Conservation (phyloP, 169 alveolate genomes). For the Plasmodium cynomolgi region DNA sequence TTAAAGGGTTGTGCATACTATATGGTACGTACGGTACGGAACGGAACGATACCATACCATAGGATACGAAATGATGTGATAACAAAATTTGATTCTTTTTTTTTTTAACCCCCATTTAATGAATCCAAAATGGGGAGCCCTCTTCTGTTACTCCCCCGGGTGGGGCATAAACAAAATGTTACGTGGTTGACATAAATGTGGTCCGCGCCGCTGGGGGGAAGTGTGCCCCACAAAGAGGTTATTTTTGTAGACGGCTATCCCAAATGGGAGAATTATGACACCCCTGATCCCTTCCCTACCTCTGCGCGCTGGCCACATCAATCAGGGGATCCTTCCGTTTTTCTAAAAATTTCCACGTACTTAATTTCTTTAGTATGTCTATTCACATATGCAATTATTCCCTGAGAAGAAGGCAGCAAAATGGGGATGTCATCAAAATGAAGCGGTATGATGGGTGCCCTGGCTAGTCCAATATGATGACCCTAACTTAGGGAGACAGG, state of each 20-base stretch:
- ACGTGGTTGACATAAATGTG: neutral
- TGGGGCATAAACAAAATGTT: neutral
- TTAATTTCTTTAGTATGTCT: neutral
- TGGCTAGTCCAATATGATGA: neutral
- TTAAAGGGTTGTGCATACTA: neutral
- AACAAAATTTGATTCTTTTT: neutral
- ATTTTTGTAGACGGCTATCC: neutral
- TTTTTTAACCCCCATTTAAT: neutral
- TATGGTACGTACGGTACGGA: neutral
- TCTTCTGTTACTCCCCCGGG: neutral
- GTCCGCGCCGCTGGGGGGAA: neutral
- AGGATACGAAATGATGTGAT: neutral
- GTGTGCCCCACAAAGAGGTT: neutral
- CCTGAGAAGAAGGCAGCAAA: slow-evolving; percentile 18
- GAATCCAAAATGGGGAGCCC: neutral
- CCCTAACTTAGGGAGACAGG: neutral
- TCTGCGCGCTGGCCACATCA: neutral
- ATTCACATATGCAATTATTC: slow-evolving; percentile 62
- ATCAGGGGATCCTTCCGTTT: neutral
- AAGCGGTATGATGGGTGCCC: neutral
- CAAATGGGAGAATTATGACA: neutral
- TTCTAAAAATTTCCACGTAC: slow-evolving; percentile 54
- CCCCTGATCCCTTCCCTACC: neutral
- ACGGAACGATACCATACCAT: neutral
- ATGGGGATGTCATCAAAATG: neutral